Evolutionary conservation across 108 stramenopile genomes (phyloP).

Genomic region (Pseudonitzschia delicatissima): DNA sequence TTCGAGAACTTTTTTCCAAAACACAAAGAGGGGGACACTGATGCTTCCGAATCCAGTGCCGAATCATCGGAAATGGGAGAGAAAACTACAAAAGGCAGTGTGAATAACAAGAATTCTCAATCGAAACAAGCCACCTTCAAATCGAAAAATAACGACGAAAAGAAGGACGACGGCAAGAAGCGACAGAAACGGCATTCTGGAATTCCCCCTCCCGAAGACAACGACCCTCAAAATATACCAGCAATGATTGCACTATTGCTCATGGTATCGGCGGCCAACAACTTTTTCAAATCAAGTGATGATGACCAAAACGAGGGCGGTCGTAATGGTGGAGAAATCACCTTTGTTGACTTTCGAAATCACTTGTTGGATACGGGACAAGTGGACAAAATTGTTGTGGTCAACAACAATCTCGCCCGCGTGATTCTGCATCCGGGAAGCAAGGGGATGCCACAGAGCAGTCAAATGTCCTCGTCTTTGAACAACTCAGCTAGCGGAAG

Average conservation of each 20-base stretch:
- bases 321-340: constrained; percentile 74
- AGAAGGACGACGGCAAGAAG: constrained; percentile 23
- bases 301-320: constrained; percentile 24
- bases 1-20: constrained; percentile 87
- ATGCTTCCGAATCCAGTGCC: background rate
- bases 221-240: constrained; percentile 61
- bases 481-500: constrained; percentile 3
- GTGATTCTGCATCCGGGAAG: constrained; percentile 64
- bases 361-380: constrained; percentile 77
- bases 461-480: constrained; percentile 11
- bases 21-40: constrained; percentile 18
- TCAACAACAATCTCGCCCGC: constrained; percentile 82
- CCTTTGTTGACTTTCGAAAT: constrained; percentile 87
- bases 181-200: constrained; percentile 33
- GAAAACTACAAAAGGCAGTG: constrained; percentile 1
- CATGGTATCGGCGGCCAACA: constrained; percentile 53
- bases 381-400: constrained; percentile 88
- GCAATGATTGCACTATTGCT: constrained; percentile 46
- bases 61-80: background rate
- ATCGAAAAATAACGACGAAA: constrained; percentile 10
- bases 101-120: constrained; percentile 4
- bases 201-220: constrained; percentile 36
- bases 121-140: constrained; percentile 13
- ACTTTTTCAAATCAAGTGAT: constrained; percentile 40
- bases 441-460: constrained; percentile 23